Percentiles rank a stretch among this genome's conserved stretches.
Conservation (phyloP, 371 early-diverging fungal species). For the Lichtheimia corymbifera region DNA sequence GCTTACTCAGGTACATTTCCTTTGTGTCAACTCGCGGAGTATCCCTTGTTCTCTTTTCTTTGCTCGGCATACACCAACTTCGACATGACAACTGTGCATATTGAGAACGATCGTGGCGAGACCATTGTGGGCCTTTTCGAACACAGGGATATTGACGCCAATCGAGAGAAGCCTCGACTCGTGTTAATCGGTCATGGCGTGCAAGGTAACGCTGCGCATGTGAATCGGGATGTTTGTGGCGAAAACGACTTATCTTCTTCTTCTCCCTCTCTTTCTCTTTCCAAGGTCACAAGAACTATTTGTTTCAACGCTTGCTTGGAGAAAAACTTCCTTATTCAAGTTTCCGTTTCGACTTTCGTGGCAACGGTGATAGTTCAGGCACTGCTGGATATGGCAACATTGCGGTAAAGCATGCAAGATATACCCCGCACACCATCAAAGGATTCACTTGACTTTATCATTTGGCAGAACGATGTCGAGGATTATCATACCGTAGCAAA, state of each 20-base stretch:
- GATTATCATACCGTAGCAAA: conserved; percentile 56
- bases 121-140: conserved; percentile 45
- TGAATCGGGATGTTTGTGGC: no score
- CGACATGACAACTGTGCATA: conserved; percentile 16
- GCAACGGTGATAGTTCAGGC: conserved; percentile 62
- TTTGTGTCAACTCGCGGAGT: no score
- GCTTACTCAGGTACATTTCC: conserved; percentile 3
- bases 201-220: conserved; percentile 23
- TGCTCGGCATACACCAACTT: neutral
- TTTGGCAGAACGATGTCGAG: conserved; percentile 46
- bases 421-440: neutral
- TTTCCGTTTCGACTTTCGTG: conserved; percentile 64
- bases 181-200: conserved; percentile 43
- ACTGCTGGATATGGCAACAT: conserved; percentile 54
- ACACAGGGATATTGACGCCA: conserved; percentile 22
- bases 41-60: conserved; percentile 5
- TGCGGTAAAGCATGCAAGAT: conserved; percentile 21
- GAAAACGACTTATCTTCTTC: neutral
- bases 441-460: neutral
- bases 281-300: conserved; percentile 62
- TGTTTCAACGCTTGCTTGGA: conserved; percentile 60
- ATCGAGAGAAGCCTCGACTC: conserved; percentile 25
- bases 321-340: conserved; percentile 52
- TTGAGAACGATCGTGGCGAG: conserved; percentile 35
- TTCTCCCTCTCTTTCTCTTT: neutral